phyloP scores from a whole-genome alignment of 108 stramenopile species.

The Conticribra weissflogii region DNA sequence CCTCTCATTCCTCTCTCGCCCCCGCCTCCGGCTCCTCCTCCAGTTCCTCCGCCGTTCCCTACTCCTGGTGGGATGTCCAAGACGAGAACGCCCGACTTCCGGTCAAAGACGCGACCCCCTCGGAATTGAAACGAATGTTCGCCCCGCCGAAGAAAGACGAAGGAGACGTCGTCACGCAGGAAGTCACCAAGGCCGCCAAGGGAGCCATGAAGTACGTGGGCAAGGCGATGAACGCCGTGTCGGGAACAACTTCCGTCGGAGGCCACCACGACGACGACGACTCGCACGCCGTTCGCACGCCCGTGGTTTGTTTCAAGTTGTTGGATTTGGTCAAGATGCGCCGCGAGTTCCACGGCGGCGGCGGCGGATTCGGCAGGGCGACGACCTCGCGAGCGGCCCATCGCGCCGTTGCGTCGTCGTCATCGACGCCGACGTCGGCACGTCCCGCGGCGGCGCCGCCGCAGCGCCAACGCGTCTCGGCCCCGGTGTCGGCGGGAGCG shows the following conservation, averaged over 20 bases:
- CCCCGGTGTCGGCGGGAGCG: conserved; percentile 20
- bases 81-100: conserved; percentile 86
- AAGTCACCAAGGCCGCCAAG: conserved; percentile 74
- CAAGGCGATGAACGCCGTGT: conserved; percentile 73
- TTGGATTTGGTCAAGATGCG: conserved; percentile 70
- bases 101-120: conserved; percentile 63
- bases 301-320: conserved; percentile 82
- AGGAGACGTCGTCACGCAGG: conserved; percentile 29
- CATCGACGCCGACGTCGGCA: no score
- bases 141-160: conserved; percentile 36
- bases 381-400: not conserved
- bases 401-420: no score
- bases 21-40: not conserved
- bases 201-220: conserved; percentile 81
- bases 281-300: conserved; percentile 52
- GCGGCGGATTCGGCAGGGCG: conserved; percentile 10
- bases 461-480: conserved; percentile 18
- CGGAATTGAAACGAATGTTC: conserved; percentile 68
- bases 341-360: conserved; percentile 41
- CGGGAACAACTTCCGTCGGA: conserved; percentile 11
- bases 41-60: conserved; percentile 12
- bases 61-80: conserved; percentile 91
- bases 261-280: conserved; percentile 27
- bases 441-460: conserved; percentile 1
- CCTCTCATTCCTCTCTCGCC: conserved; percentile 13